Evolutionary conservation across 1,284 basidiomycete species (phyloP), one percentile per base, ranked within the genome.

Genomic region (Golubevia pallescens): DNA sequence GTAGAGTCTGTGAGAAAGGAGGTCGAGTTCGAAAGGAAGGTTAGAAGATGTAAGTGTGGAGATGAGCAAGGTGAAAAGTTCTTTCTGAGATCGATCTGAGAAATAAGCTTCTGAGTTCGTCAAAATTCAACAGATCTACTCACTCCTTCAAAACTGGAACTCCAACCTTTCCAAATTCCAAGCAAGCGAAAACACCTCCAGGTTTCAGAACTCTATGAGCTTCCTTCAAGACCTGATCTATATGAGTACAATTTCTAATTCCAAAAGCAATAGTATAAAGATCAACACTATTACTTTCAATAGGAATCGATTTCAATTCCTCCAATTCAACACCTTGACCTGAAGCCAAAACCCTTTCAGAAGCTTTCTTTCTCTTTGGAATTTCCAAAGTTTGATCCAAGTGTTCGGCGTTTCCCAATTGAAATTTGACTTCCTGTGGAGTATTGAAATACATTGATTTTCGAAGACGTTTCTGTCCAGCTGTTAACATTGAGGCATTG

Each of bases 221-320:
- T 86, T 98, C 95, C 68, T 89, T 88, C 55, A 99, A 88, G 16
- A 95, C 97, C 23, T 90, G 91, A 8, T 93, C 92, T 70, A 98
- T 90, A 63, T 93, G 93, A 7, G 97, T 99, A 88, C 94, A 97
- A 86, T 99, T 99, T 61, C 97, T 90, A 75, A 99, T 99, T 38
- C 97, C 96, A 84, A 99, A 99, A 0, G 97, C 95, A 82, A 99
- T 98, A 21, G 97, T 99, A 88, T 97, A 99, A 16, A 98, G 88
- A 87, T 99, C n/a, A n/a, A n/a, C n/a, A 81, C 71, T 5, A 38
- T 38, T 38, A 38, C 34, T 38, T 38, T 38, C 34, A 38, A 38
- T 38, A 38, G 34, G 34, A 5, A 38, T 5, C 8, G 42, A 48
- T 48, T 48, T 48, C 42, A 48, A 48, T 13, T 48, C 42, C 16